Conservation (phyloP, 768 basidiomycete species). For the Tubosaeta sp. region DNA sequence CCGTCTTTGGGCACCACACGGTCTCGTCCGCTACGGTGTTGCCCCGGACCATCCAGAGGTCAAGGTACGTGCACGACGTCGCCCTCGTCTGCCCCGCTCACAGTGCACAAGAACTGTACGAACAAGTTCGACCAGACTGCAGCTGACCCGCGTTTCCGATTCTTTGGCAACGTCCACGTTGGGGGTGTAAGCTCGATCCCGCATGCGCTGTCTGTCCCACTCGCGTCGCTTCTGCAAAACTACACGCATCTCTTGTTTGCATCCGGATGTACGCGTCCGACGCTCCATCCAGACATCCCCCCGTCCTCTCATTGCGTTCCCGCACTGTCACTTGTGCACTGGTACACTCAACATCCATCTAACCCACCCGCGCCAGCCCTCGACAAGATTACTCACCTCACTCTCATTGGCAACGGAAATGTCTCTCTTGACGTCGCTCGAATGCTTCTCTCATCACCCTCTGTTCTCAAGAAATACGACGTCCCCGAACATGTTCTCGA, state of each 20-base stretch:
- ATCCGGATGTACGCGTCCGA: constrained; percentile 74
- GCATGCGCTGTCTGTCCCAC: constrained; percentile 53
- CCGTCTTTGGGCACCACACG: constrained; percentile 90
- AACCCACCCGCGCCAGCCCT: constrained; percentile 57
- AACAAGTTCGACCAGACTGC: constrained; percentile 89
- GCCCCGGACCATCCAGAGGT: constrained; percentile 99
- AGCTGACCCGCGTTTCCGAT: constrained; percentile 73
- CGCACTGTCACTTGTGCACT: constrained; percentile 84
- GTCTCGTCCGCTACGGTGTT: constrained; percentile 92
- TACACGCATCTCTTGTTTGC: constrained; percentile 89
- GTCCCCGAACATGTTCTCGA: constrained; percentile 72
- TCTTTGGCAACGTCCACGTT: constrained; percentile 88
- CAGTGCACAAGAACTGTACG: constrained; percentile 76
- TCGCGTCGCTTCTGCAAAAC: constrained; percentile 56
- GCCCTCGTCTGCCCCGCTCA: constrained; percentile 9
- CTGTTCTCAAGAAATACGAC: constrained; percentile 65
- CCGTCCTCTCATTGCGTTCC: constrained; percentile 53
- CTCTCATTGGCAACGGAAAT: constrained; percentile 91
- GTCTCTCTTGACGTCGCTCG: constrained; percentile 91
- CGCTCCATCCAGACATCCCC: constrained; percentile 51
- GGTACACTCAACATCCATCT: constrained; percentile 94
- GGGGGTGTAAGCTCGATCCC: constrained; percentile 41
- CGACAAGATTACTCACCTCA: constrained; percentile 63
- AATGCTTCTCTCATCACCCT: constrained; percentile 73
- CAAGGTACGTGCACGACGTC: constrained; percentile 48